Base-by-base conservation (phyloP, 2,329 filamentous ascomycete genomes). In the Chaetomium olivaceum region DNA sequence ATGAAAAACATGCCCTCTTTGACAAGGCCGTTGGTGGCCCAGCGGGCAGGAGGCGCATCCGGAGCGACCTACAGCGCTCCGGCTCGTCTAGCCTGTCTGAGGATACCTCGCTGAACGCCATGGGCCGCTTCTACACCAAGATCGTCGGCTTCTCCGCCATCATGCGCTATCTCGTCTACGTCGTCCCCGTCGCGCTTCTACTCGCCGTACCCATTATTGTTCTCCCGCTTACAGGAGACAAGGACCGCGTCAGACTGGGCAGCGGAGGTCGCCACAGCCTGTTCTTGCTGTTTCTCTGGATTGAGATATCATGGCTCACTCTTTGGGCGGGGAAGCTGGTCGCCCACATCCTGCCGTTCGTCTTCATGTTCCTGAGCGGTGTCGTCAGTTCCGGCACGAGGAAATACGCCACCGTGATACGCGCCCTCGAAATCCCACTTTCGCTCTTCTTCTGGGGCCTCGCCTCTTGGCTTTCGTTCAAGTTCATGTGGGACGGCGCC, bases 371-470 rank as follows among this genome's bases (percentile, higher is more conserved):
- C 72, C 83, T 90, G 70, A 85, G 83, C 68, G 89, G 89, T 64
- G 86, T 91, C 33, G 84, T 91, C 74, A 90, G 87, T 75, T 85
- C 86, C 16, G 89, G 89, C 57, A 89, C 88, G 4, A 82, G 88
- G 67, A 91, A 91, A 76, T 91, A 91, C 72, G 87, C 87, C 54
- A 83, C 83, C 3, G 85, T 91, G 16, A 79, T 91, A 36, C 80
- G 80, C 63, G 86, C 87, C 64, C 79, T 91, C 48, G 87, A 89
- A 72, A 85, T 91, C 46, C 86, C 88, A 1, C 77, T 91, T 1
- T 89, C 87, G 2, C 80, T 91, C 58, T 88, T 91, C 74, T 86
- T 90, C 72, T 91, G 89, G 88, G 84, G 85, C 4, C 79, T 91
- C 48, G 85, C 84, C 1, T 83, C 82, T 7, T 87, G 85, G 77